A percentile compares a stretch with the other conserved stretches of the same genome.
Conservation (phyloP, 768 basidiomycete genomes). For the Pisolithus microcarpus region DNA sequence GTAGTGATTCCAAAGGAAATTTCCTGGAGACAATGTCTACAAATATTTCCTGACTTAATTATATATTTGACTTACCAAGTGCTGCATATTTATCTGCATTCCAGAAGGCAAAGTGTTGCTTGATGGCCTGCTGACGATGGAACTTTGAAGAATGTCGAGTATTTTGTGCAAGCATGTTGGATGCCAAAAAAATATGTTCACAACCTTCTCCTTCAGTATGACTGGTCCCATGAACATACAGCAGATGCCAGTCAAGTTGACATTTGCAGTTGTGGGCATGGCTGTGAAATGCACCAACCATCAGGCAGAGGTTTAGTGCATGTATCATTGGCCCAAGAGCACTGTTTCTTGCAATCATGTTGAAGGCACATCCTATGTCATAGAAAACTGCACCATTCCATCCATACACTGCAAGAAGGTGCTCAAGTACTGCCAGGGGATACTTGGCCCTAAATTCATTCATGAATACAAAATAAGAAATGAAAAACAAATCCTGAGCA, state of each 20-base stretch:
- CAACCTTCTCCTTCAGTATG: conserved; percentile 22
- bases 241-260: conserved; percentile 23
- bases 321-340: conserved; percentile 7
- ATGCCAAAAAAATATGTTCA: conserved; percentile 21
- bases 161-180: conserved; percentile 16
- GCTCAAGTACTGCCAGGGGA: too few relatives aligned
- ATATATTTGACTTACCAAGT: too few relatives aligned
- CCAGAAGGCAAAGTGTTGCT: conserved; percentile 16
- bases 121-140: conserved; percentile 23
- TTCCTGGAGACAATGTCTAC: too few relatives aligned
- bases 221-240: conserved; percentile 17
- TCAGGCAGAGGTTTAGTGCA: background rate
- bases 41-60: too few relatives aligned
- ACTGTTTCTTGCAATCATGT: conserved; percentile 9
- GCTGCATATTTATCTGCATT: too few relatives aligned
- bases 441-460: too few relatives aligned
- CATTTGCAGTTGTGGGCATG: conserved; percentile 22
- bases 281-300: too few relatives aligned
- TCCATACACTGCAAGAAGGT: too few relatives aligned
- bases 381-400: too few relatives aligned
- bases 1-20: too few relatives aligned
- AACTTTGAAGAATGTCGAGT: conserved; percentile 18
- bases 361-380: conserved; percentile 24
- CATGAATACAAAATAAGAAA: too few relatives aligned
- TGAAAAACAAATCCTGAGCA: too few relatives aligned